Evolutionary conservation across 148 eudicot genomes (phyloP), one percentile per base, ranked within the genome.

Genomic region (Chenopodium berlandieri): DNA sequence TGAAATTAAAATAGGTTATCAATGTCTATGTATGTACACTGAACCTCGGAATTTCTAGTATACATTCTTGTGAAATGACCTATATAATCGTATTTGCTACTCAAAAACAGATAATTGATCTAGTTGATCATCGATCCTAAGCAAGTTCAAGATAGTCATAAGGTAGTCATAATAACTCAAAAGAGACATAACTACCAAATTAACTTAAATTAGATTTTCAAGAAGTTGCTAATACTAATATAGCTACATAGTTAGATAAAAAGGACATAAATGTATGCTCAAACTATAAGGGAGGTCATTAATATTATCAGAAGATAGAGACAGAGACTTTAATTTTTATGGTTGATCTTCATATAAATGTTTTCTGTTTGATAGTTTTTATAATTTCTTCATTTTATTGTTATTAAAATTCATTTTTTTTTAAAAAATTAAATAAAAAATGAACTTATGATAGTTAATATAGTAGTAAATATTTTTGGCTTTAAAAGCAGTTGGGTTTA

Each of bases 401-500:
- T 19, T 16, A 13, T 69, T 69, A 34, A 20, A 16, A 46, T 56
- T 56, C 3, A 50, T 56, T 56, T 56, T 2, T 1, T 11, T n/a
- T n/a, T n/a, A 3, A 37, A 37, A 37, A 37, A 5, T 37, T 37
- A 37, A 37, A 37, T 37, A 6, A 7, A 37, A 37, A 37, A 37
- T 37, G 44, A 37, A 2, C 27, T 1, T 20, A 62, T 44, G 48
- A 16, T 25, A 32, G 62, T 13, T 23, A 78, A 44, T 31, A 64
- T 25, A 78, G 14, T 16, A 78, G 60, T 52, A 52, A 78, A 68
- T 86, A 78, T 75, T 82, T 87, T 85, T 81, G 69, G 91, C 89
- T 88, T 84, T 88, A 87, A 90, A 82, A 83, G 87, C 84, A 65
- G 79, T 75, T 79, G 86, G 84, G 81, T 76, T 48, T 78, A 76